Percentiles rank a stretch among this genome's conserved stretches.
phyloP scores from a whole-genome alignment of 208 protist genomes.

The Acanthamoeba castellanii region DNA sequence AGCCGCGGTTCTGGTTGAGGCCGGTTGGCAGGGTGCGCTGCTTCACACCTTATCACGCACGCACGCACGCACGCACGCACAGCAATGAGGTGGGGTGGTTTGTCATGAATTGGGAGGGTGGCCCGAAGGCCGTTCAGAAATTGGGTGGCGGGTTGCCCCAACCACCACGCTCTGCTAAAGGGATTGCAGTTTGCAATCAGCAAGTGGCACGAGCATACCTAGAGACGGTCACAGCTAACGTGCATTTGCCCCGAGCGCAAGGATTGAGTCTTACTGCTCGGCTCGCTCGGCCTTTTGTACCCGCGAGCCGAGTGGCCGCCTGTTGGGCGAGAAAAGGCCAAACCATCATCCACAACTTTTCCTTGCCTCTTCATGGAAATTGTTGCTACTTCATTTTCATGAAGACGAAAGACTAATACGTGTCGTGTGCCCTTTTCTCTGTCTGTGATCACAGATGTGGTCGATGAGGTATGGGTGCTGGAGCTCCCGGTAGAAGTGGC shows the following conservation, averaged over 20 bases:
- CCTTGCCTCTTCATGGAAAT: background rate
- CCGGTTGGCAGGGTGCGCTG: conserved; percentile 11
- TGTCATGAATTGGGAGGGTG: background rate
- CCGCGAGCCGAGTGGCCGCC: background rate
- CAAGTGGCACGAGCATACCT: conserved; percentile 6
- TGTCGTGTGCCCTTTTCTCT: no score
- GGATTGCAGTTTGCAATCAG: conserved; percentile 24
- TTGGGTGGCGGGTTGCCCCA: background rate
- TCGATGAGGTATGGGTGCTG: conserved; percentile 24
- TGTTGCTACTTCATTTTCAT: background rate
- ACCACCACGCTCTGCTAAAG: background rate
- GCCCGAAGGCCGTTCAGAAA: conserved; percentile 25
- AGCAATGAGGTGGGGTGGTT: background rate
- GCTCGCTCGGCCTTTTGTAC: background rate
- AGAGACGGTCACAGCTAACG: background rate
- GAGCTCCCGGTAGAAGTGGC: background rate
- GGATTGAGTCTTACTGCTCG: background rate
- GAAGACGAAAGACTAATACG: no score
- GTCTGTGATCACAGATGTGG: background rate
- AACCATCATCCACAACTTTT: background rate
- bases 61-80: no score
- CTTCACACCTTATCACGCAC: background rate
- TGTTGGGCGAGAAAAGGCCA: background rate
- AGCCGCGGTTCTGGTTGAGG: conserved; percentile 24
- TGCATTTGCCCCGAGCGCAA: conserved; percentile 11